Conservation (phyloP, 768 basidiomycete species). For the Mycena belliarum region DNA sequence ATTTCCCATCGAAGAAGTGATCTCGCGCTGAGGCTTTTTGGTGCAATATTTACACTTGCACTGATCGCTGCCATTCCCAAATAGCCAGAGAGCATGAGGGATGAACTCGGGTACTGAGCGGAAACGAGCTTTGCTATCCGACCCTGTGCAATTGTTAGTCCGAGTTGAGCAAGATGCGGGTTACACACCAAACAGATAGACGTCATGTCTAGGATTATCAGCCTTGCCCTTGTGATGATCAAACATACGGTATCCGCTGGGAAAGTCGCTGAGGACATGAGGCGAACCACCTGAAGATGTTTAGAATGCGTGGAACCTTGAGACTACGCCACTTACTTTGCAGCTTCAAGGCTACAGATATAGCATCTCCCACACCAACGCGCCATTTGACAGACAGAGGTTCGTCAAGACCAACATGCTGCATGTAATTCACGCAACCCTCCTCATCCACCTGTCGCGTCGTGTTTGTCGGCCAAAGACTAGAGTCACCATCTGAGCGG, state of each 20-base stretch:
- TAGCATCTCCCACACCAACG: constrained; percentile 39
- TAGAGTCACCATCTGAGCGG: constrained; percentile 57
- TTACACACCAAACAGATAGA: constrained; percentile 70
- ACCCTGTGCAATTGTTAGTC: constrained; percentile 33
- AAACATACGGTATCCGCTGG: constrained; percentile 67
- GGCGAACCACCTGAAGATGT: constrained; percentile 42
- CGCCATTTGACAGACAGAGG: constrained; percentile 62
- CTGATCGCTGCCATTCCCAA: constrained; percentile 52
- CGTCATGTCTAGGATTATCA: constrained; percentile 62
- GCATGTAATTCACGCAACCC: constrained; percentile 75
- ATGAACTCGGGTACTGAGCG: constrained; percentile 85
- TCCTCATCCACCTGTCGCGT: constrained; percentile 52
- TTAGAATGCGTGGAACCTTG: constrained; percentile 1
- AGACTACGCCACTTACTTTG: constrained; percentile 43
- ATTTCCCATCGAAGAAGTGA: constrained; percentile 58
- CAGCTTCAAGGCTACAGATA: constrained; percentile 44
- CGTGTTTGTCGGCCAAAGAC: constrained; percentile 60
- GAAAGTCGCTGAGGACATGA: constrained; percentile 68
- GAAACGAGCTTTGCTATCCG: constrained; percentile 49
- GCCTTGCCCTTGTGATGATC: constrained; percentile 72
- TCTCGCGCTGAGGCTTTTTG: constrained; percentile 66
- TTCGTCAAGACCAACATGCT: constrained; percentile 51
- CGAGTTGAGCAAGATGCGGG: not conserved
- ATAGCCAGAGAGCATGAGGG: constrained; percentile 82
- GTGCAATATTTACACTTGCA: constrained; percentile 81